Conservation (phyloP, 768 basidiomycete species). For the Dacryopinax spathularia region DNA sequence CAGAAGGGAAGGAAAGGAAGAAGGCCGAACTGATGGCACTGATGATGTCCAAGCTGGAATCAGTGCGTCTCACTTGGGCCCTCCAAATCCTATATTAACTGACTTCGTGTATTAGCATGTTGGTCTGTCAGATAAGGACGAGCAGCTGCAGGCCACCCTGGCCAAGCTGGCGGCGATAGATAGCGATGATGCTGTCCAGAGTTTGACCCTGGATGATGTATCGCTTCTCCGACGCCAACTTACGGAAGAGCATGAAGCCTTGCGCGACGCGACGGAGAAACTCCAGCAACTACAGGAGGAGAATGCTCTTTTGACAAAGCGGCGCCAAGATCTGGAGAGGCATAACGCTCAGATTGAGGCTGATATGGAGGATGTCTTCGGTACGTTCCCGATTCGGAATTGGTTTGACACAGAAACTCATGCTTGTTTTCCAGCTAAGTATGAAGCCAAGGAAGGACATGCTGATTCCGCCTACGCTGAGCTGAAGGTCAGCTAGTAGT, state of each 20-base stretch:
- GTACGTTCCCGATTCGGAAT: slow-evolving; percentile 30
- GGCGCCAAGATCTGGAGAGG: slow-evolving; percentile 77
- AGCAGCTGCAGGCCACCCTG: slow-evolving; percentile 72
- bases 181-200: slow-evolving; percentile 36
- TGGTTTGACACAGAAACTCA: slow-evolving; percentile 11
- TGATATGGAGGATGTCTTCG: slow-evolving; percentile 93
- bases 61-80: slow-evolving; percentile 37
- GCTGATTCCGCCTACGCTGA: slow-evolving; percentile 32
- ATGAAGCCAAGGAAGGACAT: slow-evolving; percentile 1
- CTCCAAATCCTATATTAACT: slow-evolving; percentile 6
- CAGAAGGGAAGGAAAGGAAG: slow-evolving; percentile 95
- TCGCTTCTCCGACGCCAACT: slow-evolving; percentile 74
- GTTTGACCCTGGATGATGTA: slow-evolving; percentile 61
- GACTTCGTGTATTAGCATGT: slow-evolving; percentile 46
- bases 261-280: slow-evolving; percentile 81
- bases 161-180: slow-evolving; percentile 75
- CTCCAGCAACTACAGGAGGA: slow-evolving; percentile 85
- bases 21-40: slow-evolving; percentile 99
- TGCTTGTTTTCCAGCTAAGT: background rate
- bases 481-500: slow-evolving; percentile 53
- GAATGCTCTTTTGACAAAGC: slow-evolving; percentile 64
- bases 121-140: slow-evolving; percentile 91
- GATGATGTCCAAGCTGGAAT: slow-evolving; percentile 99
- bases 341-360: slow-evolving; percentile 68
- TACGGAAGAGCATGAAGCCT: slow-evolving; percentile 68